Conservation (phyloP, 78 protist genomes). For the Dictyostelium intermedium region DNA sequence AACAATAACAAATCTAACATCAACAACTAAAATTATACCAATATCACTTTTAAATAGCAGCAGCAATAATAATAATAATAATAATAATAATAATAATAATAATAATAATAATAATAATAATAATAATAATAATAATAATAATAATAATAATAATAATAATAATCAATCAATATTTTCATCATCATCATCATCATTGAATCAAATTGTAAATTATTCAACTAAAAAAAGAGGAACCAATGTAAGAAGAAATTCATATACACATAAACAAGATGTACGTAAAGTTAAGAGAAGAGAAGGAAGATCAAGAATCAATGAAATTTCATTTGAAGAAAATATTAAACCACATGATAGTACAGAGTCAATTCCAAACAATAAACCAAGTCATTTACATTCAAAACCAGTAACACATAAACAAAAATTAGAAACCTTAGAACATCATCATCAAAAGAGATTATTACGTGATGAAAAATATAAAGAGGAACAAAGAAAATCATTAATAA, state of each 20-base stretch:
- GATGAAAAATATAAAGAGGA: background rate
- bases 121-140: no score
- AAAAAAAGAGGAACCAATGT: background rate
- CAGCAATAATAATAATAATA: no score
- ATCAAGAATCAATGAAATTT: background rate
- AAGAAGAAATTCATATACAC: constrained; percentile 53
- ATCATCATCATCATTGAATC: background rate
- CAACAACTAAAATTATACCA: background rate
- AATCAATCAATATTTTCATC: background rate
- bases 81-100: no score
- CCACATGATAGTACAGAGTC: background rate
- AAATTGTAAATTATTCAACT: background rate
- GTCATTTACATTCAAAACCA: constrained; percentile 3
- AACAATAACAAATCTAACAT: background rate
- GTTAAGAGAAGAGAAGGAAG: constrained; percentile 28
- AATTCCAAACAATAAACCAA: background rate
- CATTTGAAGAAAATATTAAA: background rate
- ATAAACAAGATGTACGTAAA: constrained; percentile 10
- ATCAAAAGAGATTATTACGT: background rate
- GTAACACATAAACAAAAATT: background rate
- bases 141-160: no score
- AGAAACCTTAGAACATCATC: background rate
- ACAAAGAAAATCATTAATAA: background rate
- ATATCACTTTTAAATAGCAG: background rate
- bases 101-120: no score